Conservation (phyloP, 805 yeast genomes). For the Candida loeiensis region DNA sequence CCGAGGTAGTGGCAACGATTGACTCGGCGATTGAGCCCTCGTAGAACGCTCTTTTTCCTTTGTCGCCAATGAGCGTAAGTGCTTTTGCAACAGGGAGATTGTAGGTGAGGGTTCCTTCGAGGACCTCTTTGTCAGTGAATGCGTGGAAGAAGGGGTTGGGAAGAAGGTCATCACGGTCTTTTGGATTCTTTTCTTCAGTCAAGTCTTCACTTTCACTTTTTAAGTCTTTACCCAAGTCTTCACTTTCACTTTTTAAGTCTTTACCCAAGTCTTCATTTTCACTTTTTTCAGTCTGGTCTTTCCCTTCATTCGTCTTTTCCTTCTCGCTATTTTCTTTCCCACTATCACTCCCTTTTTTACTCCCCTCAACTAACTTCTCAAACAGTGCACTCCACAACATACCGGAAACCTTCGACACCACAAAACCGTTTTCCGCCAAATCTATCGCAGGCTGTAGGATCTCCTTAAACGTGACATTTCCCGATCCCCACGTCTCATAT, state of each 20-base stretch:
- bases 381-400: constrained; percentile 37
- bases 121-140: constrained; percentile 29
- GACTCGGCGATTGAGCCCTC: constrained; percentile 66
- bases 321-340: no score
- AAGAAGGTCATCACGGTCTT: no score
- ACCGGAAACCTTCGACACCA: constrained; percentile 57
- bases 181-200: no score
- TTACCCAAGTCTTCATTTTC: no score
- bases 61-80: constrained; percentile 46
- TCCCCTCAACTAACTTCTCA: not conserved
- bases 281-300: no score
- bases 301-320: constrained; percentile 36
- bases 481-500: constrained; percentile 67
- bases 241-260: no score
- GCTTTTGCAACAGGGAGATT: constrained; percentile 55
- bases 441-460: constrained; percentile 63
- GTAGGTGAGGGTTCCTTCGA: constrained; percentile 52
- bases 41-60: constrained; percentile 67
- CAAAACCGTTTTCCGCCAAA: constrained; percentile 65
- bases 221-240: no score
- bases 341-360: no score
- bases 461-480: constrained; percentile 55
- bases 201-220: no score
- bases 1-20: constrained; percentile 51
- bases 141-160: constrained; percentile 24